Conservation (phyloP, 345 rosid genomes). For the Mercurialis annua region DNA sequence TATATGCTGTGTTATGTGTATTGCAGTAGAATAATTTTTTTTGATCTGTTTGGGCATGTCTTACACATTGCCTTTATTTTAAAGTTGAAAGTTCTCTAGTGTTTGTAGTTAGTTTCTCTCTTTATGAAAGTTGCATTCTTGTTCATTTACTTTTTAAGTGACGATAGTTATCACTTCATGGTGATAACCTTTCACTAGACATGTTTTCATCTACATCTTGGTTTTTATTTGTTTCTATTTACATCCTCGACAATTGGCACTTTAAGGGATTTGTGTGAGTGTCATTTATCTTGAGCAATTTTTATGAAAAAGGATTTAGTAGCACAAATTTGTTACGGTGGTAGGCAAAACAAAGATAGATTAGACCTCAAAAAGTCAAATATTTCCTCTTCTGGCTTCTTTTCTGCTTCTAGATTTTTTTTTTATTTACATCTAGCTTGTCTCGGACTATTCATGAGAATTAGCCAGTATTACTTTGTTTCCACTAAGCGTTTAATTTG, state of each 20-base stretch:
- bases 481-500: neutral
- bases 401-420: neutral
- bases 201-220: no score
- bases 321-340: neutral
- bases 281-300: neutral
- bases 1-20: slow-evolving; percentile 1
- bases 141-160: neutral
- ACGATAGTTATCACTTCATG: neutral
- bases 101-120: neutral
- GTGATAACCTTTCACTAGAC: neutral
- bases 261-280: neutral
- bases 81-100: neutral
- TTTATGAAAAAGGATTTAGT: neutral
- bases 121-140: neutral
- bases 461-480: neutral
- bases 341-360: neutral
- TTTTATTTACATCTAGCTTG: neutral
- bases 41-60: neutral
- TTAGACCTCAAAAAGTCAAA: neutral
- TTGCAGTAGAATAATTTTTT: neutral
- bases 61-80: neutral
- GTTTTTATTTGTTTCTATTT: neutral
- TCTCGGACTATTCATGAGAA: neutral
- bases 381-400: neutral
- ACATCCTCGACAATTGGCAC: neutral